Evolutionary conservation across 2,329 filamentous ascomycete genomes (phyloP), one percentile per base, ranked within the genome.

Genomic region (Fusarium newnesense): DNA sequence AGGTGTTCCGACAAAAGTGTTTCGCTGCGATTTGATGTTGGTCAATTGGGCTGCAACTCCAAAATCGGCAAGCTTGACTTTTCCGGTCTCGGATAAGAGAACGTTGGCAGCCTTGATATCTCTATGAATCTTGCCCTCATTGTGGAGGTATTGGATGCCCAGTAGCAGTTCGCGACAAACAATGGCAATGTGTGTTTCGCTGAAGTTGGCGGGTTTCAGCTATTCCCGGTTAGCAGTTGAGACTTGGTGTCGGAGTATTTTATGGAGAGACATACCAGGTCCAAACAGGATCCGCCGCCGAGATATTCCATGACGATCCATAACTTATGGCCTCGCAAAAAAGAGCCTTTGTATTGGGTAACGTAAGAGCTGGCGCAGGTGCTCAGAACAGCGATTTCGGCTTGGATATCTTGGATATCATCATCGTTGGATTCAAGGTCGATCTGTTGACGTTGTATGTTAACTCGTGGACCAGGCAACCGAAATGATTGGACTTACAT

Each of bases 261-360:
- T 30, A 26, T 46, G 39, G 19, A 54, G 32, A 60, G 42, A 62
- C 87, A 78, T 89, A 97, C 94, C 86, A 99, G 83, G 81, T 99
- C 96, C 74, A 98, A 87, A 81, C 96, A 98, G 24, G 96, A 98
- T 44, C 96, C 96, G 72, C 96, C 96, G 10, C 96, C 96, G 16
- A 99, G 86, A 80, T 93, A 99, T 83, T 99, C 96, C 96, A 99
- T 99, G 66, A 98, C 94, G 80, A 99, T 99, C 96, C 96, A 99
- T 86, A 99, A 86, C 84, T 98, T 99, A 81, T 95, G 93, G 32
- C 96, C 96, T 76, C 94, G 91, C n/a, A 98, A 89, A 82, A 98
- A 99, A 80, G 95, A 98, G 28, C 94, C 93, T 81, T 95, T 97
- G 87, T 99, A 99, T 81, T 97, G 94, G 21, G 96, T 98, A 76